phyloP scores from a whole-genome alignment of 2,329 filamentous ascomycete species.

The Clarireedia paspali region DNA sequence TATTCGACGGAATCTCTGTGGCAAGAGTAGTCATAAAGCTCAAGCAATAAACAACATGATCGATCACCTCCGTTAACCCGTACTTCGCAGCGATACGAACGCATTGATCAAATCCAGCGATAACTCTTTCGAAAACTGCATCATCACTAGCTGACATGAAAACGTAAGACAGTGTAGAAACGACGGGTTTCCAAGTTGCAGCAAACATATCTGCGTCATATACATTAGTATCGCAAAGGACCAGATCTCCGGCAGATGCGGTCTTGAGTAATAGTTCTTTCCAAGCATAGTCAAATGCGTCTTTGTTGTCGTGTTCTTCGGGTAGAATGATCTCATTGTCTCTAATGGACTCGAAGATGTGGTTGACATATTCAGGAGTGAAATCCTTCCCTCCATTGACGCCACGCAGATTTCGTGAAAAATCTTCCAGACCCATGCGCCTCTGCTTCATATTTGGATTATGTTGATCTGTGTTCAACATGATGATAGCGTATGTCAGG shows the following conservation, averaged over 20 bases:
- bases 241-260: constrained; percentile 62
- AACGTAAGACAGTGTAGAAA: constrained; percentile 92
- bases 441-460: constrained; percentile 80
- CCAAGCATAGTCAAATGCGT: constrained; percentile 97
- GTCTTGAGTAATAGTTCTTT: constrained; percentile 87
- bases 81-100: constrained; percentile 86
- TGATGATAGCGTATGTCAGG: constrained; percentile 91
- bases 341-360: constrained; percentile 87
- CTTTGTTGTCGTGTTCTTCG: constrained; percentile 93
- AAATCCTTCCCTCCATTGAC: constrained; percentile 86
- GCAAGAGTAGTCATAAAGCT: constrained; percentile 86
- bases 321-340: constrained; percentile 92
- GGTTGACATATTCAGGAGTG: constrained; percentile 69
- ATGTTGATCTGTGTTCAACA: constrained; percentile 95
- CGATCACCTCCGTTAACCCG: constrained; percentile 74
- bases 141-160: constrained; percentile 99
- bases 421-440: constrained; percentile 79
- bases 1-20: constrained; percentile 69
- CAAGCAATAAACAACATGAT: constrained; percentile 86
- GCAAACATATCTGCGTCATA: constrained; percentile 98
- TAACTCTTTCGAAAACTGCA: constrained; percentile 85
- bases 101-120: constrained; percentile 93
- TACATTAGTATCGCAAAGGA: constrained; percentile 82
- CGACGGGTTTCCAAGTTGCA: constrained; percentile 88
- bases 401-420: constrained; percentile 81